These are phyloP conservation scores for Chlamydomonas eustigma DNA, from an alignment of 139 green algal species.

Conservation along the genomic window DNA sequence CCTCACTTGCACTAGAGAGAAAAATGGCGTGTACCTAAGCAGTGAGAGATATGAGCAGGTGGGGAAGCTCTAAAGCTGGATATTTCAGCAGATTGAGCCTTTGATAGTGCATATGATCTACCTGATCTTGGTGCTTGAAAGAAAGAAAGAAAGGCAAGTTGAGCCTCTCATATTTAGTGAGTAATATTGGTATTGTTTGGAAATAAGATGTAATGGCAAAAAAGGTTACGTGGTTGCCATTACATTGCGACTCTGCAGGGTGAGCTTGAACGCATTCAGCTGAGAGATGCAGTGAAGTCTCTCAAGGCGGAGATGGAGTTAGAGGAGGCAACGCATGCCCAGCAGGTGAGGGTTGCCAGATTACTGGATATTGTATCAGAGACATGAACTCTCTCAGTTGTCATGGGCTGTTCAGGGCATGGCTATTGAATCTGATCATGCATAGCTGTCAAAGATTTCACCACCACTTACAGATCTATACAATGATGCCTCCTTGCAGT, in stretches of 20 bases:
- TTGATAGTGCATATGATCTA: no score
- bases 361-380: no score
- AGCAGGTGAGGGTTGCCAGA: slow-evolving; percentile 30
- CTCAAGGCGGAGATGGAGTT: slow-evolving; percentile 40
- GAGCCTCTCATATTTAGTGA: no score
- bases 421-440: background rate
- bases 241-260: no score
- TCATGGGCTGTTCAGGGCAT: background rate
- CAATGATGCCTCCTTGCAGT: background rate
- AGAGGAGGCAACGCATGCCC: slow-evolving; percentile 31
- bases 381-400: slow-evolving; percentile 30
- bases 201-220: no score
- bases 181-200: no score
- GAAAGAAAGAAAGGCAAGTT: no score
- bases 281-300: slow-evolving; percentile 39
- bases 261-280: slow-evolving; percentile 67
- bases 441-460: background rate
- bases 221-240: no score
- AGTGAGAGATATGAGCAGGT: slow-evolving; percentile 52
- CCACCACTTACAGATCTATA: background rate
- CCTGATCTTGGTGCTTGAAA: no score
- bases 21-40: slow-evolving; percentile 85
- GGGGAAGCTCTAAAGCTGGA: no score
- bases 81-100: no score
- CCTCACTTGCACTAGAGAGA: slow-evolving; percentile 78